Evolutionary conservation across 1,139 yeast species (phyloP).

Genomic region (Blastobotrys proliferans): DNA sequence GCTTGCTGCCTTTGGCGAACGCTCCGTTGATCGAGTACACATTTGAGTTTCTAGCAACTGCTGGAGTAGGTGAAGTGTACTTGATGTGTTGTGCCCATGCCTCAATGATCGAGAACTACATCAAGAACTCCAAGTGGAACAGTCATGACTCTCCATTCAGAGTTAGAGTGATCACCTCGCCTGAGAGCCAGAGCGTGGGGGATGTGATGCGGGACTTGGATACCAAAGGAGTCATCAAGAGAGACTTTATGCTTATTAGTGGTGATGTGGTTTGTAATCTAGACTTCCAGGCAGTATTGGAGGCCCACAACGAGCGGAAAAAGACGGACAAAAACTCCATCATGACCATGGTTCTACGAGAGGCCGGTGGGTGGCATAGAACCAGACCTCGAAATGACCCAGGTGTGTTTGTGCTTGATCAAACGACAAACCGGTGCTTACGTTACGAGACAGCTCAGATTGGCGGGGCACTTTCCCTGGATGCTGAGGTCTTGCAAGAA

Average conservation of each 20-base stretch:
- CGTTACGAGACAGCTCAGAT: constrained; percentile 59
- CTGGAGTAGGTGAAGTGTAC: constrained; percentile 86
- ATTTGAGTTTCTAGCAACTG: constrained; percentile 84
- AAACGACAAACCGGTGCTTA: constrained; percentile 67
- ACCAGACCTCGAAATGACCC: constrained; percentile 66
- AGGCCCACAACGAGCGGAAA: constrained; percentile 67
- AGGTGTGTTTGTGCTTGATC: constrained; percentile 79
- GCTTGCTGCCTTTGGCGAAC: constrained; percentile 85
- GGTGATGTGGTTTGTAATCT: constrained; percentile 95
- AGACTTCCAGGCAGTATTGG: constrained; percentile 69
- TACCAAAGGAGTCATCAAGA: constrained; percentile 79
- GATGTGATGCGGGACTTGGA: constrained; percentile 97
- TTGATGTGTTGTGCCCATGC: constrained; percentile 89
- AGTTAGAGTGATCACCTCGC: constrained; percentile 72
- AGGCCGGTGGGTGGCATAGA: constrained; percentile 82
- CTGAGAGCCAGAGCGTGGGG: constrained; percentile 89
- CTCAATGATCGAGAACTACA: constrained; percentile 77
- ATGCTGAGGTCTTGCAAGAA: constrained; percentile 77
- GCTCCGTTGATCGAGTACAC: constrained; percentile 94
- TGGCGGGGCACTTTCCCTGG: constrained; percentile 53
- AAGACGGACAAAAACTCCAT: constrained; percentile 80
- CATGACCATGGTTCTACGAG: constrained; percentile 86
- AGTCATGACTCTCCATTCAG: constrained; percentile 71
- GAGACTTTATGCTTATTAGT: constrained; percentile 83
- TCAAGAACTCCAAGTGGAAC: constrained; percentile 79